phyloP scores from a whole-genome alignment of 371 early-diverging fungal genomes.

The Mucor irregularis region DNA sequence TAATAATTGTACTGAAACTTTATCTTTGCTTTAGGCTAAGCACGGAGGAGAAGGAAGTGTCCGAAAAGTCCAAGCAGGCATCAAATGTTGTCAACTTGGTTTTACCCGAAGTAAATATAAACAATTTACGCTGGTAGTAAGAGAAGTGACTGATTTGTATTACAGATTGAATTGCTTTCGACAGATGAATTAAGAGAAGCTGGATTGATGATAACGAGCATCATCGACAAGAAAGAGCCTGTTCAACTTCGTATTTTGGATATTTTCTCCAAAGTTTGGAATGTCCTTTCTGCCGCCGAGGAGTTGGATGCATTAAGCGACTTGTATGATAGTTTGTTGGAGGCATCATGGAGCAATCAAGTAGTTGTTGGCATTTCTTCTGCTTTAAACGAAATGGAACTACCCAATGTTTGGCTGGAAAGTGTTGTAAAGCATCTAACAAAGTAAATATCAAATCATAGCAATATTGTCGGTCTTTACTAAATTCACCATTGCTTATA shows the following conservation, averaged over 20 bases:
- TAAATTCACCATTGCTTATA: constrained; percentile 6
- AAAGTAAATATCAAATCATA: constrained; percentile 16
- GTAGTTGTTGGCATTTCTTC: constrained; percentile 47
- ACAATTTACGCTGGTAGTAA: background rate
- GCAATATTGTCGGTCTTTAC: background rate
- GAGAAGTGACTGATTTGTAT: background rate
- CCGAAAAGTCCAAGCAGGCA: constrained; percentile 22
- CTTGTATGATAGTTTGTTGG: constrained; percentile 38
- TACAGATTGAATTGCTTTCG: constrained; percentile 37
- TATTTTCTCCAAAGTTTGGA: constrained; percentile 47
- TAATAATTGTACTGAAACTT: background rate
- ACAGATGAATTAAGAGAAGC: constrained; percentile 8
- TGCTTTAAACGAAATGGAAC: constrained; percentile 51
- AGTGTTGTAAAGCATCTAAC: constrained; percentile 32
- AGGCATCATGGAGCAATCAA: constrained; percentile 43
- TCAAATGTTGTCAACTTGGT: constrained; percentile 33
- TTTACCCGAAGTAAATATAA: constrained; percentile 34
- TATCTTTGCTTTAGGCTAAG: constrained; percentile 3
- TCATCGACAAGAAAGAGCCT: constrained; percentile 27
- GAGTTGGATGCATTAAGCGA: constrained; percentile 21
- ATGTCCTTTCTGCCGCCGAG: constrained; percentile 36
- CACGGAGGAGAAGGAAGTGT: constrained; percentile 18
- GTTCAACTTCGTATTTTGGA: constrained; percentile 48
- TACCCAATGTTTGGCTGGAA: constrained; percentile 44
- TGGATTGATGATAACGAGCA: constrained; percentile 15